phyloP scores from a whole-genome alignment of 495 filamentous ascomycete genomes.

The Collariella sp. region DNA sequence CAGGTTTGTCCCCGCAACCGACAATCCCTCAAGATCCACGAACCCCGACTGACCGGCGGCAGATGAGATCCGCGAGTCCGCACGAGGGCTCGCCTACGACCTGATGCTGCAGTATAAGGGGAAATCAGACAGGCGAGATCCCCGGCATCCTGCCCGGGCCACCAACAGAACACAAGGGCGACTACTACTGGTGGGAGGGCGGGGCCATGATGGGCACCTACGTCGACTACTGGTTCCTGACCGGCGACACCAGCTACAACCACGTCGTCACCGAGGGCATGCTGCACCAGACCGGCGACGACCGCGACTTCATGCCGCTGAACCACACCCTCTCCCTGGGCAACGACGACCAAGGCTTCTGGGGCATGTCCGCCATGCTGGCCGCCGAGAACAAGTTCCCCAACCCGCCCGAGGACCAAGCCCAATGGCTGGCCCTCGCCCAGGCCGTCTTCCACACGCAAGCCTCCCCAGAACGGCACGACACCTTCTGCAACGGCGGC shows the following conservation, averaged over 20 bases:
- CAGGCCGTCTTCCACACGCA: conserved; percentile 72
- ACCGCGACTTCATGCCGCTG: conserved; percentile 52
- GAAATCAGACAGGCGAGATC: conserved; percentile 51
- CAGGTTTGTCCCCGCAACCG: conserved; percentile 16
- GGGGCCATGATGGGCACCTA: conserved; percentile 48
- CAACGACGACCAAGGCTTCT: conserved; percentile 80
- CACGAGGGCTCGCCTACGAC: conserved; percentile 52
- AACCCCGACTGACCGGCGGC: too few species aligned
- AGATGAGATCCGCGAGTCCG: conserved; percentile 38
- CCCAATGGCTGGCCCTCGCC: conserved; percentile 65
- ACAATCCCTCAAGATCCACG: too few species aligned
- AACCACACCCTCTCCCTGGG: conserved; percentile 68
- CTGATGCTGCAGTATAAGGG: conserved; percentile 59
- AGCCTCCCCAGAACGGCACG: conserved; percentile 48
- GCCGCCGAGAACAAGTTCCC: conserved; percentile 68
- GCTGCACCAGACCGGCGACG: conserved; percentile 53
- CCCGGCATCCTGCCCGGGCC: conserved; percentile 57
- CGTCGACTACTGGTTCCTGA: conserved; percentile 64
- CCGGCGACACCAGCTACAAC: conserved; percentile 59
- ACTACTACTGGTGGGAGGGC: conserved; percentile 53
- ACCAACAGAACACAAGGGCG: conserved; percentile 36
- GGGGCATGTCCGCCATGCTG: conserved; percentile 68
- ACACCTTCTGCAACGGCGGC: conserved; percentile 57
- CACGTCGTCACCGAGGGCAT: conserved; percentile 48
- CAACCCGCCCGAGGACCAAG: conserved; percentile 47